A percentile compares a stretch with the other conserved stretches of the same genome.
Evolutionary conservation across 768 basidiomycete species (phyloP).

Genomic region (Tricholoma terreum): DNA sequence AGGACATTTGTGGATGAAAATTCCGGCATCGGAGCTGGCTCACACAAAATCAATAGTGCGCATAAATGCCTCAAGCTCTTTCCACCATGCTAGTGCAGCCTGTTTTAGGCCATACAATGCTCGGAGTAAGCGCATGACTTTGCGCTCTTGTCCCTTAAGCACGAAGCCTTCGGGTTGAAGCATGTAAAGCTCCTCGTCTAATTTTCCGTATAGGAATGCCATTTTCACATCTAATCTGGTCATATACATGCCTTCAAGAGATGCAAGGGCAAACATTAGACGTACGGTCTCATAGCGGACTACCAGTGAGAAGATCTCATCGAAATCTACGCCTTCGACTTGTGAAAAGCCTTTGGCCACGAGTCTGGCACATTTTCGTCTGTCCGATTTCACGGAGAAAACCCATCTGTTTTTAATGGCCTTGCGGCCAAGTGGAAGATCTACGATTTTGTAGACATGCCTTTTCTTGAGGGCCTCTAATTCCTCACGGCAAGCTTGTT

Average conservation of each 20-base stretch:
- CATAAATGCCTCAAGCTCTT: conserved; percentile 6
- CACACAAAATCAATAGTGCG: conserved; percentile 7
- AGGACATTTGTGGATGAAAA: conserved; percentile 7
- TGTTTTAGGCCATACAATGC: conserved; percentile 18
- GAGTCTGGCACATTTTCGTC: conserved; percentile 24
- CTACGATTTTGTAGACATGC: conserved; percentile 3
- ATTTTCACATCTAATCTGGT: conserved; percentile 16
- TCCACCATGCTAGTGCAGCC: conserved; percentile 12
- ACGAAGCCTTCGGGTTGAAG: conserved; percentile 12
- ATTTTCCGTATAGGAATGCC: conserved; percentile 19
- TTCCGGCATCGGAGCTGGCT: background rate
- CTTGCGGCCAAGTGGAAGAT: conserved; percentile 5
- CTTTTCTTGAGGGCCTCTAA: background rate
- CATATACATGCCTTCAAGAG: conserved; percentile 10
- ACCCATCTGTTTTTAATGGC: conserved; percentile 6
- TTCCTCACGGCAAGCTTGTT: background rate
- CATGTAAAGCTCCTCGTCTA: conserved; percentile 14
- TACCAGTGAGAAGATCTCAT: conserved; percentile 30
- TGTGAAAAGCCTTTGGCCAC: conserved; percentile 41
- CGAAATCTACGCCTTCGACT: conserved; percentile 31
- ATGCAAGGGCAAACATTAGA: conserved; percentile 21
- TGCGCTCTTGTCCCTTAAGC: conserved; percentile 2
- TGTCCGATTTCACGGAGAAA: conserved; percentile 3
- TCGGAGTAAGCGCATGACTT: conserved; percentile 6
- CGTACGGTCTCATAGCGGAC: conserved; percentile 21